Evolutionary conservation across 768 basidiomycete species (phyloP).

Genomic region (Leccinum fibrillosum): DNA sequence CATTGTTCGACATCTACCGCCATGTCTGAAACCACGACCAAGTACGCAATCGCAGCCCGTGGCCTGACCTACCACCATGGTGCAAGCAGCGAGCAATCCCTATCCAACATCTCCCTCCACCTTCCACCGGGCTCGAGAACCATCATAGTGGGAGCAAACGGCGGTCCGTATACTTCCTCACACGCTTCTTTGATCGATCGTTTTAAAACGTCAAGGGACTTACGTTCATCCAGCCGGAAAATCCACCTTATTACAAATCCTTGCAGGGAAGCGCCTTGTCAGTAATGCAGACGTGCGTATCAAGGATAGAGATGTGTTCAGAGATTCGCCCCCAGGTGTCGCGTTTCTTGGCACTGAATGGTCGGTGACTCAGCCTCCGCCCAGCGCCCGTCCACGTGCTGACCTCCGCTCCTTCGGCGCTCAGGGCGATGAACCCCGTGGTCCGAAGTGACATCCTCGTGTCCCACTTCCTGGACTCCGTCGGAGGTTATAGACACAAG

Average conservation of each 20-base stretch:
- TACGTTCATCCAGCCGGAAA: constrained; percentile 65
- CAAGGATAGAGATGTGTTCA: constrained; percentile 84
- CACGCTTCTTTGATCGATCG: not conserved
- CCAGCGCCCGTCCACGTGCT: not conserved
- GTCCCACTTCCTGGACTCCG: constrained; percentile 92
- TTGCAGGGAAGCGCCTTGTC: constrained; percentile 88
- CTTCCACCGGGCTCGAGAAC: constrained; percentile 78
- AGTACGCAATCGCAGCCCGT: constrained; percentile 34
- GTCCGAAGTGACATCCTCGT: constrained; percentile 92
- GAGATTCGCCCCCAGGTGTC: constrained; percentile 76
- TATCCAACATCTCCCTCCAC: constrained; percentile 60
- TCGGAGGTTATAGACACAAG: constrained; percentile 94
- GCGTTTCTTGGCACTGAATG: constrained; percentile 95
- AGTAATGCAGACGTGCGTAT: constrained; percentile 63
- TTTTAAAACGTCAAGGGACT: not conserved
- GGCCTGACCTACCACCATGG: constrained; percentile 60
- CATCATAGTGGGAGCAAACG: constrained; percentile 90
- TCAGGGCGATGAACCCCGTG: constrained; percentile 96
- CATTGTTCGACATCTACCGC: not conserved
- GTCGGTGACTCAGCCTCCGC: constrained; percentile 37
- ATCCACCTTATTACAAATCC: constrained; percentile 91
- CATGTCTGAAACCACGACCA: constrained; percentile 2
- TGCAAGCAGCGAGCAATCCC: constrained; percentile 43
- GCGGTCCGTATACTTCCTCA: constrained; percentile 52
- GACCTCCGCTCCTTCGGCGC: not conserved